Evolutionary conservation across 2,329 filamentous ascomycete genomes (phyloP), one percentile per base, ranked within the genome.

Genomic region (Coniochaeta sp.): DNA sequence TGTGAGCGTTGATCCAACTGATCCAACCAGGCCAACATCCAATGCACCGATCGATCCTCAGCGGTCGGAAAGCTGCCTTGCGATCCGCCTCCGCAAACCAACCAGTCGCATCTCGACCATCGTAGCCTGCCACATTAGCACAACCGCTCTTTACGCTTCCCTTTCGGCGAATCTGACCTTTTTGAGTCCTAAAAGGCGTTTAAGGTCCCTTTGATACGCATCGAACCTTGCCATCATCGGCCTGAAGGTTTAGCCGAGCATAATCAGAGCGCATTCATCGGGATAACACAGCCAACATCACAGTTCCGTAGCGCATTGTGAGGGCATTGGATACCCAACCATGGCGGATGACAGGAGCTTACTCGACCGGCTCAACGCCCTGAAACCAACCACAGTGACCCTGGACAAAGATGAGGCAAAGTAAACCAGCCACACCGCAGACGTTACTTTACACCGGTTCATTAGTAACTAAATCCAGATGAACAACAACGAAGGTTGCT

Each of bases 301-400:
- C n/a, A 38, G 16, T n/a, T n/a, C n/a, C n/a, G n/a, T n/a, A 20
- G 33, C n/a, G 38, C 13, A 24, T 14, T 12, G n/a, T n/a, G 38
- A 14, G 10, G 6, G 38, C 20, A 24, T 26, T 42, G 12, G 12
- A 6, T 6, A n/a, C n/a, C n/a, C n/a, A 30, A 12, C 27, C 20
- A 54, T 53, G 50, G 53, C 35, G 14, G 49, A 56, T 31, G 77
- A 81, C 57, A 71, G 67, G 54, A 73, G 72, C 18, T 66, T 83
- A 22, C 65, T 82, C 20, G 74, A 78, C 52, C 74, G 79, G 26
- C 68, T 83, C 27, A 78, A 79, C 49, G 79, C 79, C 9, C 66
- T 83, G 32, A 72, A 74, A 62, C 59, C 68, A 4, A 67, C 65
- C 48, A 63, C 65, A 55, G 57, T 73, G 50, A 62, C 60, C 27